Evolutionary conservation across 495 filamentous ascomycete species (phyloP), one percentile per base, ranked within the genome.

Genomic region (Penicillium manginii): DNA sequence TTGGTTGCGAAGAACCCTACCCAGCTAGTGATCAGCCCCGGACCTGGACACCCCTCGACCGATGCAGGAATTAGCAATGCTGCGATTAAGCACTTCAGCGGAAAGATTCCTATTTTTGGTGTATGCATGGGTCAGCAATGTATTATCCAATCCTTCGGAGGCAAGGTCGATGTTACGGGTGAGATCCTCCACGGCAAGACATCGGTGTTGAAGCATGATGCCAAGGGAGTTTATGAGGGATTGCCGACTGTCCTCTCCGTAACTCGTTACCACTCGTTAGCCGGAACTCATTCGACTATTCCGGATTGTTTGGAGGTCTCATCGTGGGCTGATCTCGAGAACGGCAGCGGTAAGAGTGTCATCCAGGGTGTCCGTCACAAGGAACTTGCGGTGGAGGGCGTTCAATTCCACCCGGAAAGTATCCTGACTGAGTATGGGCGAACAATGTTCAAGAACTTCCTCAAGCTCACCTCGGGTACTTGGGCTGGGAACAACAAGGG

Each of bases 91-190:
- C 78, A 98, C 71, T 99, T 98, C 71, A 86, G 88, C n/a, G 94
- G 94, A 29, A 97, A 96, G 73, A 90, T 99, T 40, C 94, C 94
- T 0, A 82, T 99, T n/a, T 85, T 99, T 33, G 94, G 94, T 19
- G 94, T 99, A 17, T 99, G 94, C 70, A 97, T 99, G 93, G 94
- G 94, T 63, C 88, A 96, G 84, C 94, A 99, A 81, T 98, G 93
- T 72, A 97, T 99, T 29, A 92, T 93, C 62, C 88, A 91, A 50
- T 85, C 89, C 10, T 97, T 94, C 69, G 94, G 94, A 51, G 94
- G 94, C 55, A 84, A 88, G 35, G 94, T 99, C 33, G 88, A 89
- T 70, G 92, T 90, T 45, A 96, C 96, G 9, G 96, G 96, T 35
- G 94, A 98, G 76, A 97, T 98, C 54, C 75, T 98, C 53, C 94